A percentile compares a stretch with the other conserved stretches of the same genome.
Evolutionary conservation across 73 alveolate genomes (phyloP).

Genomic region (Uronychia binucleata): DNA sequence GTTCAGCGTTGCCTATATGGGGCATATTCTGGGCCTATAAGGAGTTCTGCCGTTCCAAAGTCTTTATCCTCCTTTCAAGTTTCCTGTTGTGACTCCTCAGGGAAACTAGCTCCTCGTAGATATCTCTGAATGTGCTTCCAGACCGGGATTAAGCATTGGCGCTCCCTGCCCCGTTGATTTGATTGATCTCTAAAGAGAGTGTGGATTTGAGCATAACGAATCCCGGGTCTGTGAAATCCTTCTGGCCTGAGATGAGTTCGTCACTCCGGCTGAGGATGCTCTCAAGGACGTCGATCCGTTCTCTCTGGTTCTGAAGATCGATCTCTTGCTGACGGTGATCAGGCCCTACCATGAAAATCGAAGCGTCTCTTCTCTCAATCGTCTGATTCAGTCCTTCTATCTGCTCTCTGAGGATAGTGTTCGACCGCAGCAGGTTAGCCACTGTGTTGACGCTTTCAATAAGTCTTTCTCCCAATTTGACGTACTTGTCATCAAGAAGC

Average conservation of each 20-base stretch:
- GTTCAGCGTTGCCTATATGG: constrained; percentile 61
- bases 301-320: constrained; percentile 51
- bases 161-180: too few relatives aligned
- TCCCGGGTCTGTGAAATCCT: not conserved
- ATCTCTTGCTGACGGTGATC: constrained; percentile 20
- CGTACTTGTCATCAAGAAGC: too few relatives aligned
- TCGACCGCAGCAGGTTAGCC: constrained; percentile 58
- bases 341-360: too few relatives aligned
- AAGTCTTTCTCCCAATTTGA: too few relatives aligned
- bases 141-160: too few relatives aligned
- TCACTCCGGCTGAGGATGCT: constrained; percentile 1
- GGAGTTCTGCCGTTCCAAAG: constrained; percentile 52
- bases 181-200: too few relatives aligned
- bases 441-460: constrained; percentile 58
- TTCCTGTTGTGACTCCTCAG: constrained; percentile 38
- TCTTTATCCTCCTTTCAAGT: constrained; percentile 58
- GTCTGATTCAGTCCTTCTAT: constrained; percentile 14
- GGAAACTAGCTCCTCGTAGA: constrained; percentile 42
- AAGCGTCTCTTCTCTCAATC: constrained; percentile 16
- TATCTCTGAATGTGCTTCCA: too few relatives aligned
- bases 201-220: not conserved
- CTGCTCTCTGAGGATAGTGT: constrained; percentile 53
- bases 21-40: constrained; percentile 29
- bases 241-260: too few relatives aligned
- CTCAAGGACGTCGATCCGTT: constrained; percentile 52